These are phyloP conservation scores for Phytophthora cactorum DNA, from an alignment of 352 stramenopile species.

Conservation along the genomic window DNA sequence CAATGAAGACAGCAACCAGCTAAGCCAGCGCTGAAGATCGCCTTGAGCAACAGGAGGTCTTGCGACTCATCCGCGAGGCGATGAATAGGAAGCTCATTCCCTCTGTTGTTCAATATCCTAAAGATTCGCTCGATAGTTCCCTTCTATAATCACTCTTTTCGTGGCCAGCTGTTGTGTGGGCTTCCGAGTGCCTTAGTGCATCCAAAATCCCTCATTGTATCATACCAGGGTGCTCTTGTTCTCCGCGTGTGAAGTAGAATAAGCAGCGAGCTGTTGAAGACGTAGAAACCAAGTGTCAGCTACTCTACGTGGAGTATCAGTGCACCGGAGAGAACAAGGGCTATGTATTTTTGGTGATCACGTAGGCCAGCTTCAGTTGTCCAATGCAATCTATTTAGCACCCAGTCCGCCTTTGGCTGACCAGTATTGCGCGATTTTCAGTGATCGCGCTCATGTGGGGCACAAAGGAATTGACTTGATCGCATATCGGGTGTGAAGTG, in stretches of 20 bases:
- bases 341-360: background rate
- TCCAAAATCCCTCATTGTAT: background rate
- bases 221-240: background rate
- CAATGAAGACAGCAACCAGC: background rate
- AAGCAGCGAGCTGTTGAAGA: background rate
- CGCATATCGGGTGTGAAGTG: too few species aligned
- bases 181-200: background rate
- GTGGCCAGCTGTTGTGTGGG: background rate
- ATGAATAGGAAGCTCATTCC: background rate
- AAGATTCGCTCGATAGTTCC: background rate
- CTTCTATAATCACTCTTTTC: background rate
- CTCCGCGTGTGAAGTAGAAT: background rate
- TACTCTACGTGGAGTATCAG: conserved; percentile 1
- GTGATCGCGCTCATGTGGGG: too few species aligned
- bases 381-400: background rate
- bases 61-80: background rate
- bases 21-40: background rate
- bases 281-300: background rate
- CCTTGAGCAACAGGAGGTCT: background rate
- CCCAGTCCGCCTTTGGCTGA: background rate
- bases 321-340: background rate
- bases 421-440: background rate
- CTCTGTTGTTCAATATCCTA: background rate
- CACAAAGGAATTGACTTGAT: too few species aligned
- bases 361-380: background rate